phyloP scores from a whole-genome alignment of 805 yeast species.

The Wickerhamomyces xylosicus region DNA sequence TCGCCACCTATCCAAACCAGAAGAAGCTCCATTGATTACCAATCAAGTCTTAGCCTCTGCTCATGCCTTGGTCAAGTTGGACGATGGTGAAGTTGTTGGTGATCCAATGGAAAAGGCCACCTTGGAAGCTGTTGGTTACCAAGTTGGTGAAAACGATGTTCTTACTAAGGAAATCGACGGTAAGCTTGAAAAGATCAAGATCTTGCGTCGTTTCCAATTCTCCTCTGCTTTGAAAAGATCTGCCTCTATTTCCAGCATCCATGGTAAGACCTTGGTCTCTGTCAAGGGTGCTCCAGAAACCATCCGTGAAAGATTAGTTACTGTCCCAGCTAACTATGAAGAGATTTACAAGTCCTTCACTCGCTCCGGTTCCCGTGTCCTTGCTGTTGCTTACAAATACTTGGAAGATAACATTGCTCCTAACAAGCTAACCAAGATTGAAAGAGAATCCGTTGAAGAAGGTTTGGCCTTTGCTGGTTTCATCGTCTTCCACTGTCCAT shows the following conservation, averaged over 20 bases:
- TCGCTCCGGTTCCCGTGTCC: slow-evolving; percentile 91
- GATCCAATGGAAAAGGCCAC: slow-evolving; percentile 99
- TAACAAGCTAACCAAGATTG: slow-evolving; percentile 43
- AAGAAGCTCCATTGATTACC: slow-evolving; percentile 62
- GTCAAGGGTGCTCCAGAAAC: slow-evolving; percentile 99
- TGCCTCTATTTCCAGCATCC: slow-evolving; percentile 62
- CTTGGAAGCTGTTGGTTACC: slow-evolving; percentile 79
- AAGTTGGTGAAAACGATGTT: slow-evolving; percentile 64
- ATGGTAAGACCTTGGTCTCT: slow-evolving; percentile 57
- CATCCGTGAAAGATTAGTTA: slow-evolving; percentile 60
- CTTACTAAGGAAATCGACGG: slow-evolving; percentile 36
- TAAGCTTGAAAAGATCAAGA: slow-evolving; percentile 41
- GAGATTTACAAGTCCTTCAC: slow-evolving; percentile 82
- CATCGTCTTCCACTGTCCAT: slow-evolving; percentile 93
- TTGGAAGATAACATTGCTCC: slow-evolving; percentile 42
- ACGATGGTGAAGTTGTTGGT: slow-evolving; percentile 96
- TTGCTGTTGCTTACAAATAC: slow-evolving; percentile 85
- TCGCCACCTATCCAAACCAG: slow-evolving; percentile 40
- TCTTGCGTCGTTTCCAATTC: slow-evolving; percentile 92
- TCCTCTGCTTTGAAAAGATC: slow-evolving; percentile 94
- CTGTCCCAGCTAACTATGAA: slow-evolving; percentile 73
- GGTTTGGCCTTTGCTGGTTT: slow-evolving; percentile 80
- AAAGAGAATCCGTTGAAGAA: slow-evolving; percentile 70
- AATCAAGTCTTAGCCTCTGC: slow-evolving; percentile 81
- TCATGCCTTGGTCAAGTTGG: slow-evolving; percentile 88